Percentiles rank a stretch among this genome's conserved stretches.
Conservation (phyloP, 2,329 filamentous ascomycete species). For the Hypomyces perniciosus region DNA sequence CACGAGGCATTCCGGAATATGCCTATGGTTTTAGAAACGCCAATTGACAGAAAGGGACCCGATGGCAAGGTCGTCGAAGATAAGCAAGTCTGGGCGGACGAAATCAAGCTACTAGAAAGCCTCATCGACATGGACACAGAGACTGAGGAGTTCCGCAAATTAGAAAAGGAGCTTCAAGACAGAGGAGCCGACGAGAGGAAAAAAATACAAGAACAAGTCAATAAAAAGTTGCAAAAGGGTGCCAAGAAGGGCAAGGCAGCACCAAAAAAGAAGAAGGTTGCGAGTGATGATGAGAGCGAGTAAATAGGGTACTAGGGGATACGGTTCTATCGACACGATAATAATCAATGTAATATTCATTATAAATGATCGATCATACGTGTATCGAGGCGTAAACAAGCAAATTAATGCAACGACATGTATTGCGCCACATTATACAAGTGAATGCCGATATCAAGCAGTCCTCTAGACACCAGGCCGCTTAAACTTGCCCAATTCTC, state of each 20-base stretch:
- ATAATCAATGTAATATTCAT: no score
- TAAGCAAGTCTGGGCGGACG: slow-evolving; percentile 77
- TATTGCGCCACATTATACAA: no score
- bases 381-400: no score
- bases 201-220: slow-evolving; percentile 72
- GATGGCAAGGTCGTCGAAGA: slow-evolving; percentile 68
- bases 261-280: slow-evolving; percentile 27
- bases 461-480: no score
- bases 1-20: slow-evolving; percentile 66
- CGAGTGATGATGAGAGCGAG: slow-evolving; percentile 30
- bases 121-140: slow-evolving; percentile 79
- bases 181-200: slow-evolving; percentile 65
- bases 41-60: slow-evolving; percentile 65
- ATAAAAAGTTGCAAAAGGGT: slow-evolving; percentile 63
- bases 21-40: slow-evolving; percentile 95
- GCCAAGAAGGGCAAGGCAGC: slow-evolving; percentile 29
- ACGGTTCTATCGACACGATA: neutral
- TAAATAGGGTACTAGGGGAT: slow-evolving; percentile 12
- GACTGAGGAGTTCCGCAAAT: slow-evolving; percentile 60
- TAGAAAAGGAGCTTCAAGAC: slow-evolving; percentile 60
- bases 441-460: no score
- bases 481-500: no score
- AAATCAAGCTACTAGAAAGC: slow-evolving; percentile 90
- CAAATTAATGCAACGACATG: no score
- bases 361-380: no score